A percentile compares a stretch with the other conserved stretches of the same genome.
Evolutionary conservation across 345 rosid species (phyloP).

Genomic region (Populus tremula): DNA sequence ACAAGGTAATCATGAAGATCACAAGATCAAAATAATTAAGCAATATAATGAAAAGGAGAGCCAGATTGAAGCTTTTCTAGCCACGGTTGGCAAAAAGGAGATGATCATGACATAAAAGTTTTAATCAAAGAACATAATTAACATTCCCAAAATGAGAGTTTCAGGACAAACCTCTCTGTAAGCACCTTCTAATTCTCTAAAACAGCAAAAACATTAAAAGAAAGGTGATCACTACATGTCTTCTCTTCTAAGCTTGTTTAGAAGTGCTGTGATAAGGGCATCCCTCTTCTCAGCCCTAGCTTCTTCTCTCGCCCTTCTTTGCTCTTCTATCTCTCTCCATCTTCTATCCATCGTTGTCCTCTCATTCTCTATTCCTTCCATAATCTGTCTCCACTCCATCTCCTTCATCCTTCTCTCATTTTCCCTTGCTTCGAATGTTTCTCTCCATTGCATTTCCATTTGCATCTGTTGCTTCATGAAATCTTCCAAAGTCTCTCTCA

Average conservation of each 20-base stretch:
- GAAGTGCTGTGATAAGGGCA: conserved; percentile 66
- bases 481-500: conserved; percentile 61
- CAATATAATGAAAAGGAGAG: neutral
- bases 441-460: conserved; percentile 87
- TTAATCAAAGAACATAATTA: conserved; percentile 9
- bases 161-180: conserved; percentile 24
- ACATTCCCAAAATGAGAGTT: conserved; percentile 11
- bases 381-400: conserved; percentile 82
- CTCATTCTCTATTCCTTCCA: conserved; percentile 85
- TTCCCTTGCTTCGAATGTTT: conserved; percentile 67
- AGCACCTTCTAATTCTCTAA: conserved; percentile 16
- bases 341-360: conserved; percentile 74
- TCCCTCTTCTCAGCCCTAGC: conserved; percentile 96
- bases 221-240: conserved; percentile 24
- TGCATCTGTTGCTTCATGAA: conserved; percentile 82
- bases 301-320: conserved; percentile 80
- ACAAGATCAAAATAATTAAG: neutral
- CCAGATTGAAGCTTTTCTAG: neutral
- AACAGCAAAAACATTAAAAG: conserved; percentile 12
- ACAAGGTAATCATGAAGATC: conserved; percentile 1
- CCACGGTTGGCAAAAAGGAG: neutral
- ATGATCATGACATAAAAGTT: neutral
- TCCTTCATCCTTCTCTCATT: conserved; percentile 71
- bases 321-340: conserved; percentile 93
- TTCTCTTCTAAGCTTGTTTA: conserved; percentile 66